Evolutionary conservation across 177 flowering plant species (phyloP), one percentile per base, ranked within the genome.

Genomic region (Telopea speciosissima): DNA sequence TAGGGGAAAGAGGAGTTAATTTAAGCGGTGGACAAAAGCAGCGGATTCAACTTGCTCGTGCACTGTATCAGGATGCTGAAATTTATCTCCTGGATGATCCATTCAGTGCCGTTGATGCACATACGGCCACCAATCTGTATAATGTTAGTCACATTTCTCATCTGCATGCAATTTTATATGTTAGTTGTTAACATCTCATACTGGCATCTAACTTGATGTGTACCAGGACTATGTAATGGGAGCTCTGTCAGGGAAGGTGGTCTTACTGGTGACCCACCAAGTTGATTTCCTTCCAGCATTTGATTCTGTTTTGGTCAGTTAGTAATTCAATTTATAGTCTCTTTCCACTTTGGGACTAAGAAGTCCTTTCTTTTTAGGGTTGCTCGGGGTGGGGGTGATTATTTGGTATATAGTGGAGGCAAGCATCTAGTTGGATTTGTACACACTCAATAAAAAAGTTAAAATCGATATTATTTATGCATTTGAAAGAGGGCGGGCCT

Each of bases 1-100:
- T 90, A 49, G 96, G 93, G 8, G 91, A 89, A 78, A 82, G 90
- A 81, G 96, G 96, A 14, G 85, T 87, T 7, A 90, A 89, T 75
- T 81, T 90, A 19, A 90, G 96, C 63, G 96, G 96, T 73, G 96
- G 96, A 36, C 96, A 90, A 77, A 90, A 87, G 86, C 96, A 90
- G 71, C 80, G 93, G 40, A 72, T 90, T 72, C 96, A 90, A 76
- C 88, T 90, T 16, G 96, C 93, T 3, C 93, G 93, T 45, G 96
- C 91, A 45, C 77, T 90, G 0, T 90, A 90, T 76, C 89, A 87
- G 73, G 79, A 86, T 77, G 90, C 91, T n/a, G 96, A 90, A 74
- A 76, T 90, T 17, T 90, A 86, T 77, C 85, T 90, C 40, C 72
- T 90, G 76, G 96, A 90, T 75, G 91, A 89, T 76, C 96, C 96